Percentiles rank a stretch among this genome's conserved stretches.
These are phyloP conservation scores for Petunia axillaris DNA, from an alignment of 257 asterid species.

Conservation along the genomic window DNA sequence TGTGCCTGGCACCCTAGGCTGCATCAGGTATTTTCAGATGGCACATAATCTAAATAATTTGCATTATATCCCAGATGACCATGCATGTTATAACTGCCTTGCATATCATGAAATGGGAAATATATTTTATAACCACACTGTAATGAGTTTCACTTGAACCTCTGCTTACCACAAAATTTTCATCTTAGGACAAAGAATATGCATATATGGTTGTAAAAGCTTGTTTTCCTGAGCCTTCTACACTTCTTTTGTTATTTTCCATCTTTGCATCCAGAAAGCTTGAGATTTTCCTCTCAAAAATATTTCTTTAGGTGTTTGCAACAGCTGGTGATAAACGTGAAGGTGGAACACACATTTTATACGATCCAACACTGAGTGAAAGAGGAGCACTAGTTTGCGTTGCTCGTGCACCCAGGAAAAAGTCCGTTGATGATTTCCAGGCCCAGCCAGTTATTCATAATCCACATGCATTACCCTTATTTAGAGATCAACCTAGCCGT, in stretches of 20 bases:
- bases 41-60: neutral
- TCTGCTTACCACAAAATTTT: neutral
- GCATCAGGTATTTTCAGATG: constrained; percentile 67
- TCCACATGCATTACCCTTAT: constrained; percentile 93
- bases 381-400: constrained; percentile 98
- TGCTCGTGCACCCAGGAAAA: constrained; percentile 97
- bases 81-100: neutral
- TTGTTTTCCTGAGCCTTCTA: constrained; percentile 7
- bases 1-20: constrained; percentile 96
- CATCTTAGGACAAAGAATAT: neutral
- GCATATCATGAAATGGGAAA: constrained; percentile 12
- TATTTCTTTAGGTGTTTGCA: constrained; percentile 60
- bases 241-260: neutral
- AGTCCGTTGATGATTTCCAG: constrained; percentile 83
- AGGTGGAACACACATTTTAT: constrained; percentile 91
- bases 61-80: neutral
- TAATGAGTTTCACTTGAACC: neutral
- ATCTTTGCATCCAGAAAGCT: neutral
- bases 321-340: constrained; percentile 83
- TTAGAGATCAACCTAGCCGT: constrained; percentile 97
- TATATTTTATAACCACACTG: neutral
- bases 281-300: constrained; percentile 15
- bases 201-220: neutral
- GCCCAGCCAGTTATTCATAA: constrained; percentile 93
- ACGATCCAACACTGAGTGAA: constrained; percentile 86